phyloP scores from a whole-genome alignment of 345 rosid genomes.

The Populus nigra region DNA sequence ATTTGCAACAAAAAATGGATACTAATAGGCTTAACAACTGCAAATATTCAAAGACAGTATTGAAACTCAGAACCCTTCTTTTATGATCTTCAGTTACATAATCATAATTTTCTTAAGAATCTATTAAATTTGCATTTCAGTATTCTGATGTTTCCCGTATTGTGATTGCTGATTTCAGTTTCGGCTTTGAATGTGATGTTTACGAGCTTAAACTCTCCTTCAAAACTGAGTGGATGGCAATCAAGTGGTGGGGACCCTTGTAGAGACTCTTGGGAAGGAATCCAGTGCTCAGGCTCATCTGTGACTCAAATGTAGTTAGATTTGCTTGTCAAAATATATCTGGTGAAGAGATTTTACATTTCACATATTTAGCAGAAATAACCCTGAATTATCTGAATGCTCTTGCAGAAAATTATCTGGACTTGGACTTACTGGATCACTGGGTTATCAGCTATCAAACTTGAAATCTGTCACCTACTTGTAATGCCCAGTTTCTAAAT shows the following conservation, averaged over 20 bases:
- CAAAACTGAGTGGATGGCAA: constrained; percentile 67
- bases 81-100: not conserved
- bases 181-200: constrained; percentile 82
- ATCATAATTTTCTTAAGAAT: not conserved
- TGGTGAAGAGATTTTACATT: not conserved
- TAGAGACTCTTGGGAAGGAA: constrained; percentile 82
- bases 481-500: constrained; percentile 44
- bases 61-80: not conserved
- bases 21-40: not conserved
- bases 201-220: constrained; percentile 78
- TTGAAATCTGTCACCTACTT: constrained; percentile 76
- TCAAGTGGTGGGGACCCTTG: constrained; percentile 86
- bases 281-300: constrained; percentile 73
- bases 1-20: not conserved
- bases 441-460: constrained; percentile 81
- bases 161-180: constrained; percentile 38
- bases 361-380: not conserved
- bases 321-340: not conserved
- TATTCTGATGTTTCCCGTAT: constrained; percentile 18
- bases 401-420: constrained; percentile 67
- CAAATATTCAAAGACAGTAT: not conserved
- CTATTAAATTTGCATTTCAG: not conserved
- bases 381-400: not conserved
- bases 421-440: constrained; percentile 67
- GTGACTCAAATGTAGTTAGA: constrained; percentile 66